phyloP scores from a whole-genome alignment of 306 rosid species.

The Cucumis hystrix region DNA sequence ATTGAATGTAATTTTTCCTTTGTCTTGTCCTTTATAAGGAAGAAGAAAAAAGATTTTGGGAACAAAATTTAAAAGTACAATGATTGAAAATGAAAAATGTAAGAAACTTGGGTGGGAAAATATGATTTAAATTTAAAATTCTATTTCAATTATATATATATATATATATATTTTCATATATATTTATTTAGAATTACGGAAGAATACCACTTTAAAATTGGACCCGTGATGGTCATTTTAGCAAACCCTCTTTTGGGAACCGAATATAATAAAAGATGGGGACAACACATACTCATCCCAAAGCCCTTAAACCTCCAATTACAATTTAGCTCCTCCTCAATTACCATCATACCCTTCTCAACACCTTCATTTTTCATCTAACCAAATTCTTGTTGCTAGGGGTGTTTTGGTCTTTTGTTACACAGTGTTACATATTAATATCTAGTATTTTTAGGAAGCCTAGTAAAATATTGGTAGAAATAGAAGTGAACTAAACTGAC shows the following conservation, averaged over 20 bases:
- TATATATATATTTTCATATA: not conserved
- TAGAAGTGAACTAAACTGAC: not conserved
- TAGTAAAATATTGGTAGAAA: not conserved
- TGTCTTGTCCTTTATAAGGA: not conserved
- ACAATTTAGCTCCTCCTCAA: not conserved
- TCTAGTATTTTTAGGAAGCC: not conserved
- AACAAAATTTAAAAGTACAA: not conserved
- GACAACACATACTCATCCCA: not conserved
- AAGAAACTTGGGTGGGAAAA: not conserved
- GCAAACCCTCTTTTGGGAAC: not conserved
- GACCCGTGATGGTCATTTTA: not conserved
- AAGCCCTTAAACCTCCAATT: not conserved
- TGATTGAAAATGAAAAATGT: not conserved
- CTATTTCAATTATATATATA: not conserved
- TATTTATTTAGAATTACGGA: not conserved
- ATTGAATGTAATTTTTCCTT: too few relatives aligned
- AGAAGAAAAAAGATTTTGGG: not conserved
- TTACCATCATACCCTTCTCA: not conserved
- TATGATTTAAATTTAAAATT: not conserved
- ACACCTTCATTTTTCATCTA: not conserved
- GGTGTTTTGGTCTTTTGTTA: not conserved
- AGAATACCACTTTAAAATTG: not conserved
- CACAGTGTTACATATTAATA: not conserved
- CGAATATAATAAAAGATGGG: slow-evolving; percentile 3
- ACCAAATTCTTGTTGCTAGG: not conserved